Evolutionary conservation across 768 basidiomycete genomes (phyloP), one percentile per base, ranked within the genome.

Genomic region (Phanerochaete carnosa): DNA sequence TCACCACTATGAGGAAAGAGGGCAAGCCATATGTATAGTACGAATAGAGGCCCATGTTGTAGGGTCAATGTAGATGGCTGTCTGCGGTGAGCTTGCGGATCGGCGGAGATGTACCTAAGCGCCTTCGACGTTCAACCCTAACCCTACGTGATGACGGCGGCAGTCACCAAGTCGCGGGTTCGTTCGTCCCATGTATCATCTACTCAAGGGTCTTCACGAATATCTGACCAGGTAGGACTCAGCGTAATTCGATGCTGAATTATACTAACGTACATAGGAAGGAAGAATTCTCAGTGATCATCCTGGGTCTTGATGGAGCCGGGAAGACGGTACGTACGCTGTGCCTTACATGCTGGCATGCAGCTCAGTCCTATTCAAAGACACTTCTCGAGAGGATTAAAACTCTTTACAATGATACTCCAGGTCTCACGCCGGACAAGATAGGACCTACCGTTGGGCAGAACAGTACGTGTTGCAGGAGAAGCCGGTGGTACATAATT

Each of bases 371-470:
- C 32, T n/a, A 19, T 29, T 45, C 55, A 0, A 28, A 95, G 92
- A 94, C 92, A 0, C 76, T 95, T 62, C 79, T 97, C 45, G 95
- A 98, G 78, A 90, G 88, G 73, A 95, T 98, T 60, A 98, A 98
- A 80, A 94, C 92, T 0, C 75, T 92, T 0, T 98, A 95, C 71
- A 96, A 88, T 70, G 85, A 90, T 39, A 84, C 83, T 0, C 94
- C 95, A 0, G 93, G 92, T 0, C 83, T 97, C n/a, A 79, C 90
- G 37, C 88, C 95, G 0, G 89, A 94, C 66, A 97, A 94, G 76
- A 98, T 99, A 66, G 93, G 83, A 0, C 97, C 97, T 1, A 99
- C 97, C 0, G 91, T 99, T 2, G 97, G 97, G 0, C 96, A 98
- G 75, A 98, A 98, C 74, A 96, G 96, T 96, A 64, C 65, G 91